phyloP scores from a whole-genome alignment of 2,329 filamentous ascomycete genomes.

The Epichloe festucae region DNA sequence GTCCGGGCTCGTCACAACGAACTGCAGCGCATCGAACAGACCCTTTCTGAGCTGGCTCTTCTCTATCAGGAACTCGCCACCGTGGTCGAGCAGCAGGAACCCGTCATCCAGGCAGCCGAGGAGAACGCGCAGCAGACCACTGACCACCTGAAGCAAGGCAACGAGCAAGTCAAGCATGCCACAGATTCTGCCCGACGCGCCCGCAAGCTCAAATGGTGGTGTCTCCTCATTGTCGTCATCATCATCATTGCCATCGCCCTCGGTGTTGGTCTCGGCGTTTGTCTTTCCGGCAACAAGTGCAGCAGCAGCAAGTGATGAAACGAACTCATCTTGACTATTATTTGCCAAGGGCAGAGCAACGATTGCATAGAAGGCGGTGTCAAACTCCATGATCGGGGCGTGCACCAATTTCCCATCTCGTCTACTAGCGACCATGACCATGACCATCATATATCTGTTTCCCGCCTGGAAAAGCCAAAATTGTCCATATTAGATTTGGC shows the following conservation, averaged over 20 bases:
- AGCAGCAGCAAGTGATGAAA: background rate
- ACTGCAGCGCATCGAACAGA: constrained; percentile 67
- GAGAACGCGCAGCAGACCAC: constrained; percentile 52
- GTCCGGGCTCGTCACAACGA: constrained; percentile 76
- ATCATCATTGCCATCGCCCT: constrained; percentile 43
- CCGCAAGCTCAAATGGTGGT: constrained; percentile 75
- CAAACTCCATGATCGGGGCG: background rate
- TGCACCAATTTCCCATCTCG: background rate
- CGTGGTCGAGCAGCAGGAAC: constrained; percentile 60
- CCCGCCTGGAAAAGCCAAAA: background rate
- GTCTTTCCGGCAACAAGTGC: constrained; percentile 18
- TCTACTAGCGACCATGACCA: background rate
- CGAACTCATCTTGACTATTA: too few relatives aligned
- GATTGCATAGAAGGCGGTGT: background rate
- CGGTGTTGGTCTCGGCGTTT: constrained; percentile 41
- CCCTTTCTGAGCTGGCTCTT: constrained; percentile 53
- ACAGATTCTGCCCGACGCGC: constrained; percentile 53
- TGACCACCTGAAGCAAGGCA: constrained; percentile 55
- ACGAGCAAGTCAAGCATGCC: constrained; percentile 54
- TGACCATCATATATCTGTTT: background rate
- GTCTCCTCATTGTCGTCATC: constrained; percentile 46
- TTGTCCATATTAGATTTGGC: background rate
- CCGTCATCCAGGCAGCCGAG: constrained; percentile 48
- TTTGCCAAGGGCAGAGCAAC: background rate
- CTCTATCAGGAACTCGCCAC: constrained; percentile 67